Base-by-base conservation (phyloP, 2,329 filamentous ascomycete genomes). In the Dryadomyces sulphureus region DNA sequence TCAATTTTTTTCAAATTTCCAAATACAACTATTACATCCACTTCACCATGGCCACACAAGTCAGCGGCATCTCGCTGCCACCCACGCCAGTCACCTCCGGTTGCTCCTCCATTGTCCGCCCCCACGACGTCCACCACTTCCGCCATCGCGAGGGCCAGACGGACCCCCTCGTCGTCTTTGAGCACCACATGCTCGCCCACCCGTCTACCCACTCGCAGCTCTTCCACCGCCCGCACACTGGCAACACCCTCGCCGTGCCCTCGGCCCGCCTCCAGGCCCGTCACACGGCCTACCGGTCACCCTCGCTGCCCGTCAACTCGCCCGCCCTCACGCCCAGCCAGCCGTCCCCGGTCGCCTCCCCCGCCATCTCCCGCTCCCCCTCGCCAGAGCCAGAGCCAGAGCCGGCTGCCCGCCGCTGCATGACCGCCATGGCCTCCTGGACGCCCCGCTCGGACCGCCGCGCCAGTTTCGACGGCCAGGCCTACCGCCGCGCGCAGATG, bases 401-500 rank as follows among this genome's bases (percentile, higher is more conserved):
- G n/a, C n/a, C n/a, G n/a, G n/a, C n/a, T 12, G 46, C 53, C 11
- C 53, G 41, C 24, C 60, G 61, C 39, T 63, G 60, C 50, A 64
- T 64, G 57, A 55, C 52, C 27, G 50, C 52, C 48, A 64, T 62
- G 5, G 55, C 55, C 3, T 55, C 54, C n/a, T 77, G 73, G 73
- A 65, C 64, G 53, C 73, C 73, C 7, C 53, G 55, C 17, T 53
- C 65, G 45, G 59, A 65, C 52, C 63, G 67, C 9, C 66, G 70
- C 41, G 68, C 69, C 56, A 73, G 70, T 59, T 77, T 68, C 63
- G 67, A 62, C 54, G 61, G 63, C 32, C 68, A 78, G 58, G 73
- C 75, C 55, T 65, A 65, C 57, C 74, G 73, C 58, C 72, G 66
- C 50, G 60, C 60, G 45, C 54, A 71, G 59, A 51, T 51, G 49